Evolutionary conservation across 305 asterid species (phyloP).

Genomic region (Andrographis paniculata): DNA sequence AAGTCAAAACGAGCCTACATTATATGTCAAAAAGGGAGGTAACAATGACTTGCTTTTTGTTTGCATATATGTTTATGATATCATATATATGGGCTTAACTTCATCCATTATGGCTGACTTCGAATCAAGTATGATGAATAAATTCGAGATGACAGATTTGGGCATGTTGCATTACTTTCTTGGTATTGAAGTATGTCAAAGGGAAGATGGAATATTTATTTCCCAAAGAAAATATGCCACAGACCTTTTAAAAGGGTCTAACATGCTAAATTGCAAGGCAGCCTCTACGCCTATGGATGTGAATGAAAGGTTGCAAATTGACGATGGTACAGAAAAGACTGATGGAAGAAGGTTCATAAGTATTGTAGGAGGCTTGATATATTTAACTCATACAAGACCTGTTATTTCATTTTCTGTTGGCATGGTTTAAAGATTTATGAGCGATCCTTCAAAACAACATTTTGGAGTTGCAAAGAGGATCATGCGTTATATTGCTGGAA

Average conservation of each 20-base stretch:
- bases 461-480: too few species aligned
- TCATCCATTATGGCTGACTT: not conserved
- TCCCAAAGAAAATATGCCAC: conserved; percentile 1
- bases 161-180: conserved; percentile 5
- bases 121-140: not conserved
- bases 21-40: conserved; percentile 1
- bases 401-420: too few species aligned
- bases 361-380: too few species aligned
- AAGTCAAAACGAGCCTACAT: conserved; percentile 3
- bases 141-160: conserved; percentile 6
- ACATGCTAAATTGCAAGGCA: not conserved
- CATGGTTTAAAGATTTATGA: too few species aligned
- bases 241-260: not conserved
- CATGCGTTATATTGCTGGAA: too few species aligned
- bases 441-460: too few species aligned
- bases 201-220: not conserved
- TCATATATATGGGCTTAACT: not conserved
- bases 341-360: too few species aligned
- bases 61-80: not conserved
- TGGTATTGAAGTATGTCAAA: conserved; percentile 4
- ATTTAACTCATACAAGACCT: too few species aligned
- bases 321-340: too few species aligned
- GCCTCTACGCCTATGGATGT: not conserved
- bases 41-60: too few species aligned
- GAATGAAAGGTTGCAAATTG: too few species aligned